phyloP scores from a whole-genome alignment of 805 yeast species.

The Saccharomycopsis fermentans region DNA sequence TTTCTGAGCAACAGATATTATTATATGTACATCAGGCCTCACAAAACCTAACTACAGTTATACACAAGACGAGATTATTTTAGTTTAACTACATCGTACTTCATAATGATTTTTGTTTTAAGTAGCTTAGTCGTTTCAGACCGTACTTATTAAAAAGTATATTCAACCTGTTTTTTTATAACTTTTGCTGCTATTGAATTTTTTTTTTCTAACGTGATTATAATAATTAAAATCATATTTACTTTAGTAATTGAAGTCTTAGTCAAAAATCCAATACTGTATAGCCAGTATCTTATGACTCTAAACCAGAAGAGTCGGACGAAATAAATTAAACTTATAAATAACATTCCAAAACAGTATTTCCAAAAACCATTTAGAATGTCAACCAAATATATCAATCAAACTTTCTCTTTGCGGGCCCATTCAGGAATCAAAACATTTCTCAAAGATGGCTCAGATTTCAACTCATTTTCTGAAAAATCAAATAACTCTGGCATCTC shows the following conservation, averaged over 20 bases:
- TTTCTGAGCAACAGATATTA: too few species aligned
- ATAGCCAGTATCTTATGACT: not conserved
- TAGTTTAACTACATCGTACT: not conserved
- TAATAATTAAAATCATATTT: too few species aligned
- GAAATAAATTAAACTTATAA: not conserved
- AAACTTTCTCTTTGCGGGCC: not conserved
- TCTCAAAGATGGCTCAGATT: slow-evolving; percentile 29
- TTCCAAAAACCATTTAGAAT: not conserved
- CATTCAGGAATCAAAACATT: slow-evolving; percentile 27
- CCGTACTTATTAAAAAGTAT: too few species aligned
- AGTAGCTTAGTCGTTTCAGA: too few species aligned
- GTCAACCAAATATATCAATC: not conserved
- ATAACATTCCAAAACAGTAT: not conserved
- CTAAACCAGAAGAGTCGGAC: not conserved
- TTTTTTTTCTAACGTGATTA: not conserved
- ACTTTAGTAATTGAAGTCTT: too few species aligned
- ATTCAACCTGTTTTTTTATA: not conserved
- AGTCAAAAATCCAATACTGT: too few species aligned
- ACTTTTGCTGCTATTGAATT: not conserved
- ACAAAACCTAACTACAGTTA: too few species aligned
- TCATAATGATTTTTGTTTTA: not conserved
- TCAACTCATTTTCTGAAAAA: slow-evolving; percentile 36
- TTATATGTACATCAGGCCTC: too few species aligned
- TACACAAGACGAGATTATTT: not conserved
- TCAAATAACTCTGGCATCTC: slow-evolving; percentile 36